Percentiles rank a stretch among this genome's conserved stretches.
Conservation (phyloP, 371 early-diverging fungal genomes). For the Actinomortierella wolfii region DNA sequence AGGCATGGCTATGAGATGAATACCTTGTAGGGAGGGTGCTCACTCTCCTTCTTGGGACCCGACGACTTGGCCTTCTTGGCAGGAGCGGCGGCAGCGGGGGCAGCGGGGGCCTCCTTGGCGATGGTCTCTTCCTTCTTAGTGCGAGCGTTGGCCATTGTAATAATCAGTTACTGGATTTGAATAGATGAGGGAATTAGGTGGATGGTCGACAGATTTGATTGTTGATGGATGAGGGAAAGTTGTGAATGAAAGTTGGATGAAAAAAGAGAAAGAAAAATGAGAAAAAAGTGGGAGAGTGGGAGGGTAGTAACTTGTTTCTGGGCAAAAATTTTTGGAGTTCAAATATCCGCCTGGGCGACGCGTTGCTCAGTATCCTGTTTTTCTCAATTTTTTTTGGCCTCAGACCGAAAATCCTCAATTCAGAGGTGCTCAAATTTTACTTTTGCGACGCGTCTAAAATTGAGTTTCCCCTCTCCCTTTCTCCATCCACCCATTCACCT, state of each 20-base stretch:
- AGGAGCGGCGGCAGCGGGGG: conserved; percentile 30
- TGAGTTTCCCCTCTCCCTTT: too few species aligned
- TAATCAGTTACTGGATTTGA: too few species aligned
- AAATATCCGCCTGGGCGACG: too few species aligned
- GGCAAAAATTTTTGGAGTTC: neutral
- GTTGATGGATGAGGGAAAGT: too few species aligned
- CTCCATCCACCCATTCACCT: too few species aligned
- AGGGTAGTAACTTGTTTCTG: neutral
- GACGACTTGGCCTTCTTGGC: conserved; percentile 44
- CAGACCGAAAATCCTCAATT: too few species aligned
- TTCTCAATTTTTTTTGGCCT: too few species aligned
- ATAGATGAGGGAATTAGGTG: too few species aligned
- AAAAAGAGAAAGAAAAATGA: conserved; percentile 1
- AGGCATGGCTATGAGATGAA: neutral
- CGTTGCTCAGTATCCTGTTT: too few species aligned
- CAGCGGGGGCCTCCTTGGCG: conserved; percentile 20
- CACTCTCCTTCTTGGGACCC: conserved; percentile 47
- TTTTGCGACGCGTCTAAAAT: too few species aligned
- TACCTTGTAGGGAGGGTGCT: conserved; percentile 59
- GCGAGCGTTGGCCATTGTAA: conserved; percentile 42
- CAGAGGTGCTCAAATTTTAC: too few species aligned
- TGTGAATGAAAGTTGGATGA: neutral
- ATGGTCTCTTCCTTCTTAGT: conserved; percentile 43
- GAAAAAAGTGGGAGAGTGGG: neutral
- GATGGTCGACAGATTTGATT: too few species aligned